Evolutionary conservation across 805 yeast species (phyloP), one percentile per base, ranked within the genome.

Genomic region (Metschnikowia aberdeeniae): DNA sequence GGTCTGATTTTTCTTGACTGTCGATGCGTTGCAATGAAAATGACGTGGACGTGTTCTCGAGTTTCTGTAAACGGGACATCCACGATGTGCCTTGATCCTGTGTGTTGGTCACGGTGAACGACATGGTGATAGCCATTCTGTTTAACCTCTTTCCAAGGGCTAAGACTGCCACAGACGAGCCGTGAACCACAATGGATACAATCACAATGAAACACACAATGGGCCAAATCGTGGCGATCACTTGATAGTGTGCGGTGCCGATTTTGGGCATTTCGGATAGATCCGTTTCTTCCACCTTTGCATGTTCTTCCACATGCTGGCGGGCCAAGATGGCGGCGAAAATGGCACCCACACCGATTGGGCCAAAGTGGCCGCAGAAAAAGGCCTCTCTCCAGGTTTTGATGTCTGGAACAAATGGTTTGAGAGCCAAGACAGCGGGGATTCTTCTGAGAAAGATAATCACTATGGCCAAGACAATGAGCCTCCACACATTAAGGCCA

Each of bases 351-450:
- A 89, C 97, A 39, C 97, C 97, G 59, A 90, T 87, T 1, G 97
- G 97, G 13, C 97, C 97, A 64, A 90, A 89, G 67, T 89, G 96
- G 17, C 97, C 97, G 62, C 95, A 88, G 63, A 90, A 90, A 3
- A 89, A 61, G 0, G 97, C 97, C 63, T 89, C 97, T 62, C 96
- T 80, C 96, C 97, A 89, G 9, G 88, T 78, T 56, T 88, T 82
- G 33, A 89, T 78, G 60, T 89, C 97, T 0, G 97, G 96, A 1
- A 88, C 84, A 20, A 89, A 61, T 0, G 92, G 89, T 57, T 86
- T 86, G 40, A 86, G 66, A 0, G 80, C 75, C 40, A 89, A 57
- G 35, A 89, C 86, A 1, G 88, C 90, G 0, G 97, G 97, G 8
- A 89, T 71, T 53, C 97, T 75, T 55, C 97, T 76, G 51, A 89